These are phyloP conservation scores for Colletotrichum sp. DNA, from an alignment of 2,329 filamentous ascomycete genomes.

Conservation along the genomic window DNA sequence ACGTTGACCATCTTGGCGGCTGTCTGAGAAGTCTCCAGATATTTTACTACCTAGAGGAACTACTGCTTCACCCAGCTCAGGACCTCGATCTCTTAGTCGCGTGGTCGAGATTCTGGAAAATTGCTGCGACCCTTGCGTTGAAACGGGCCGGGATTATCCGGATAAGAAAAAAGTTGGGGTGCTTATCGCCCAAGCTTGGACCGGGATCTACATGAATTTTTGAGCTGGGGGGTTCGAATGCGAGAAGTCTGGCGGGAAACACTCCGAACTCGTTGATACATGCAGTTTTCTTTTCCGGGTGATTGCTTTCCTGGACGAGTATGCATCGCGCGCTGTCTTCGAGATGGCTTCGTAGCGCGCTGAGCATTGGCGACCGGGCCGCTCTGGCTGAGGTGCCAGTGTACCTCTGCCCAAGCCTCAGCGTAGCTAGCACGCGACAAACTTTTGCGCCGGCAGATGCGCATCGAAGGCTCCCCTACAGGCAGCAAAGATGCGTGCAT, in stretches of 20 bases:
- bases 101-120: slow-evolving; percentile 20
- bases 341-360: slow-evolving; percentile 46
- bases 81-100: neutral
- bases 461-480: slow-evolving; percentile 8
- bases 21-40: neutral
- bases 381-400: slow-evolving; percentile 45
- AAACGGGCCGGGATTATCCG: slow-evolving; percentile 15
- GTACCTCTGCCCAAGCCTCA: slow-evolving; percentile 49
- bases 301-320: neutral
- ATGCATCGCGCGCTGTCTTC: slow-evolving; percentile 52
- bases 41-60: neutral
- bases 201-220: slow-evolving; percentile 1
- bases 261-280: neutral
- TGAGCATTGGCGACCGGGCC: slow-evolving; percentile 45
- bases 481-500: slow-evolving; percentile 32
- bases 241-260: neutral
- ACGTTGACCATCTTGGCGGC: slow-evolving; percentile 49
- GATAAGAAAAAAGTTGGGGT: neutral
- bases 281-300: neutral
- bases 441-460: slow-evolving; percentile 24
- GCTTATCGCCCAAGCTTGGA: slow-evolving; percentile 8
- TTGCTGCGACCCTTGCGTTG: slow-evolving; percentile 16
- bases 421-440: neutral
- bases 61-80: neutral
- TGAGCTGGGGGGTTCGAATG: neutral